These are phyloP conservation scores for Lasiosphaeria miniovina DNA, from an alignment of 495 filamentous ascomycete species.

Conservation along the genomic window DNA sequence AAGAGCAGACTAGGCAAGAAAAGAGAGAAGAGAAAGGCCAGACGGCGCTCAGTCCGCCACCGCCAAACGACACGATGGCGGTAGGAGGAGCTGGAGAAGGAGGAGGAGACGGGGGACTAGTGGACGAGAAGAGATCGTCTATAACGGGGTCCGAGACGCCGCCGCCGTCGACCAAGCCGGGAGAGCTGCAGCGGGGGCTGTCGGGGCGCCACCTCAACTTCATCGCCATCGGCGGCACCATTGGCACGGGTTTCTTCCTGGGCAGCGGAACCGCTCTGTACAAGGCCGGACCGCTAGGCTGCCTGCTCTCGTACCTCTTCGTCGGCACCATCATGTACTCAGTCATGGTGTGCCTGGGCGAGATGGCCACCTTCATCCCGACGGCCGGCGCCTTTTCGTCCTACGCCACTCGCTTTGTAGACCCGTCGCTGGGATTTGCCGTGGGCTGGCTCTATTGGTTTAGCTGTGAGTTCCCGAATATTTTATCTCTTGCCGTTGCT, in stretches of 20 bases:
- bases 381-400: conserved; percentile 73
- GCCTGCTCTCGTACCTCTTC: conserved; percentile 68
- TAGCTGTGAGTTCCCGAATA: conserved; percentile 28
- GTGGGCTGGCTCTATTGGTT: conserved; percentile 68
- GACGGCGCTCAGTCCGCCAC: too few relatives aligned
- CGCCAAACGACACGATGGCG: too few relatives aligned
- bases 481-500: neutral
- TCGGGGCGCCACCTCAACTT: conserved; percentile 56
- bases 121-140: neutral
- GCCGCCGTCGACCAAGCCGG: conserved; percentile 17
- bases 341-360: conserved; percentile 57
- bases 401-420: conserved; percentile 69
- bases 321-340: conserved; percentile 63
- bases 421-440: conserved; percentile 72
- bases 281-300: conserved; percentile 60
- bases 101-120: too few relatives aligned
- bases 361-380: conserved; percentile 74
- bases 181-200: conserved; percentile 26
- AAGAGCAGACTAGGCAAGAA: too few relatives aligned
- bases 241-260: conserved; percentile 74
- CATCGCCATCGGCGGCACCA: conserved; percentile 67
- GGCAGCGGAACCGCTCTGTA: conserved; percentile 64
- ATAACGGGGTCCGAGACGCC: neutral
- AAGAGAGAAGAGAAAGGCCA: too few relatives aligned
- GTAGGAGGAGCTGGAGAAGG: too few relatives aligned